These are phyloP conservation scores for Diophrys appendiculata DNA, from an alignment of 73 alveolate genomes.

Conservation along the genomic window DNA sequence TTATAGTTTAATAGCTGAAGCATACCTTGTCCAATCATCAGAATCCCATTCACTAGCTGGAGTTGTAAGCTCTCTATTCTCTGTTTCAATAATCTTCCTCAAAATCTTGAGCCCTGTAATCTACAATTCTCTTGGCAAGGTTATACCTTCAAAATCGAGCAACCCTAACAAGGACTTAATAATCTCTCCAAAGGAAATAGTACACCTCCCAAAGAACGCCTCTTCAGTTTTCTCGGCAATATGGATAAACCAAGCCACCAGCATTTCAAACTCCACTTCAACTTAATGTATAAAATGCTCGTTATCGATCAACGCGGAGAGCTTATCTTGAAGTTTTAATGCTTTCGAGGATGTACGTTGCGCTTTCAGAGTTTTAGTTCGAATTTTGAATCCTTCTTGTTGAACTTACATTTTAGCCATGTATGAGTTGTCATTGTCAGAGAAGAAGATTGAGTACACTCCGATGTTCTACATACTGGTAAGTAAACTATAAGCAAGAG, in stretches of 20 bases:
- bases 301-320: not conserved
- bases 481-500: no score
- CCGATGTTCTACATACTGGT: no score
- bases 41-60: slow-evolving; percentile 66
- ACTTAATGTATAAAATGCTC: slow-evolving; percentile 9
- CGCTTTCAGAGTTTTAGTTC: no score
- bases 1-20: slow-evolving; percentile 5
- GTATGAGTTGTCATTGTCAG: not conserved
- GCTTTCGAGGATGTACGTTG: slow-evolving; percentile 13
- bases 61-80: slow-evolving; percentile 25
- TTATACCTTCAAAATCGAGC: slow-evolving; percentile 3
- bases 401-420: no score
- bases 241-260: slow-evolving; percentile 51
- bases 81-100: slow-evolving; percentile 53
- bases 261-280: slow-evolving; percentile 51
- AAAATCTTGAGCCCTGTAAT: slow-evolving; percentile 53
- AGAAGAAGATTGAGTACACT: no score
- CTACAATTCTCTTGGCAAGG: slow-evolving; percentile 28
- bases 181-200: slow-evolving; percentile 5
- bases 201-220: slow-evolving; percentile 3
- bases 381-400: no score
- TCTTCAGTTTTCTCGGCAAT: slow-evolving; percentile 21
- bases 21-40: slow-evolving; percentile 37
- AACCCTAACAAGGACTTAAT: slow-evolving; percentile 2
- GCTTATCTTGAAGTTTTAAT: slow-evolving; percentile 3